Base-by-base conservation (phyloP, 257 asterid species). In the Plantago ovata region DNA sequence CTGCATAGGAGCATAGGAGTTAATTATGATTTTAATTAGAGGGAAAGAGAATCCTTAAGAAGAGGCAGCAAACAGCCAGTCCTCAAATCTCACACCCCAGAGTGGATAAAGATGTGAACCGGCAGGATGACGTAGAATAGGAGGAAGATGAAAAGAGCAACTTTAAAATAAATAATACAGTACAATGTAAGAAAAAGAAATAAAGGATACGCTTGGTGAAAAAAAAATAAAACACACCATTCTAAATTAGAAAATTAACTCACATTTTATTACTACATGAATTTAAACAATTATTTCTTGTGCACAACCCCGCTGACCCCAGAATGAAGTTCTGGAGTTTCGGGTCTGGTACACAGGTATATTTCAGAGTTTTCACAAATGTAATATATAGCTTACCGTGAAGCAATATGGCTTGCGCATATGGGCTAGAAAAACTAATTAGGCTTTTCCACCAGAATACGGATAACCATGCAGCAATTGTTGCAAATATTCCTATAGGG, bases 361-460 rank as follows among this genome's bases (percentile, higher is more conserved):
- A 43, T 33, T 41, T 47, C 28, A 10, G 46, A 50, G 51, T 38
- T 23, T 61, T 51, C 47, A 52, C 39, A 36, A 43, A 28, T 46
- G 15, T 19, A n/a, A n/a, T n/a, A 49, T 60, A 45, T 62, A 55
- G 63, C 86, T 73, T 71, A 92, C 96, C 89, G 53, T 82, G 70
- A 57, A 92, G 85, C 82, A 84, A 82, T 61, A 92, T 92, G 58
- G 95, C 96, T 50, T 82, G 93, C 32, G 79, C 98, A 62, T 88
- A 88, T 52, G 90, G 79, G 69, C 79, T 86, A 49, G 87, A 82
- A 63, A 62, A 75, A 78, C 83, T 76, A n/a, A n/a, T n/a, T 52
- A 92, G 72, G 55, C 67, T 79, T 79, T 86, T 93, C 95, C 94
- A 86, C 98, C 98, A 89, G 74, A 89, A 72, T 46, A 93, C 82